Percentiles rank a stretch among this genome's conserved stretches.
phyloP scores from a whole-genome alignment of 352 stramenopile species.

The Phytophthora chlamydospora region DNA sequence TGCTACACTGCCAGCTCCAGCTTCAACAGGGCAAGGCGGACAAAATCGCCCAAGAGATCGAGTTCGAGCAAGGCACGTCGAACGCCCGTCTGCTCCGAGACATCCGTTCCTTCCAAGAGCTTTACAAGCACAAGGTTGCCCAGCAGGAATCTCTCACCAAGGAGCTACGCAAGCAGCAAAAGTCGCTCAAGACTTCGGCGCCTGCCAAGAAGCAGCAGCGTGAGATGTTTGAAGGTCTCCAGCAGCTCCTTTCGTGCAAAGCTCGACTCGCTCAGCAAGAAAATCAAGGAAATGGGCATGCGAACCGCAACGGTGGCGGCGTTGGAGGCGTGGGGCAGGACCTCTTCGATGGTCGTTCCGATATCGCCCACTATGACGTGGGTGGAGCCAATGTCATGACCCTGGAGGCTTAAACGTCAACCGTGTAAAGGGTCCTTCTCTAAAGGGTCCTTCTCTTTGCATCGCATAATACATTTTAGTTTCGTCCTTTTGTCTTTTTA shows the following conservation, averaged over 20 bases:
- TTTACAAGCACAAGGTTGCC: conserved; percentile 92
- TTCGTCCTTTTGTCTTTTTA: conserved; percentile 23
- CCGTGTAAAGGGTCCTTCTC: neutral
- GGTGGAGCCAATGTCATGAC: conserved; percentile 88
- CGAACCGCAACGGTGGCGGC: conserved; percentile 17
- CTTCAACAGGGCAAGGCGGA: conserved; percentile 79
- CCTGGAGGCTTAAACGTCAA: conserved; percentile 54
- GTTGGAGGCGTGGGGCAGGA: conserved; percentile 34
- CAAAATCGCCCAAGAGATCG: conserved; percentile 87
- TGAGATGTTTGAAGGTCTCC: conserved; percentile 86
- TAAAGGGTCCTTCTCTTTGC: conserved; percentile 1
- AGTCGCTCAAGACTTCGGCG: conserved; percentile 85
- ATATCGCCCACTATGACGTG: conserved; percentile 82
- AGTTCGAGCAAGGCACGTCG: conserved; percentile 84
- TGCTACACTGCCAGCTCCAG: conserved; percentile 77
- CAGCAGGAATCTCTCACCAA: conserved; percentile 92
- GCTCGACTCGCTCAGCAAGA: conserved; percentile 53
- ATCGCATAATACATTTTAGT: conserved; percentile 26
- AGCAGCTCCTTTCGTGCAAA: conserved; percentile 84
- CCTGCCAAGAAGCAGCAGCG: conserved; percentile 78
- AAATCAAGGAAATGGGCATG: conserved; percentile 21
- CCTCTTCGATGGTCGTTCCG: conserved; percentile 64
- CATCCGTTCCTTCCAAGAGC: conserved; percentile 88
- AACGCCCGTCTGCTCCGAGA: conserved; percentile 73
- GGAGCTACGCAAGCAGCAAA: conserved; percentile 91